These are phyloP conservation scores for Avena eriantha DNA, from an alignment of 176 grass and related monocot species.

Conservation along the genomic window DNA sequence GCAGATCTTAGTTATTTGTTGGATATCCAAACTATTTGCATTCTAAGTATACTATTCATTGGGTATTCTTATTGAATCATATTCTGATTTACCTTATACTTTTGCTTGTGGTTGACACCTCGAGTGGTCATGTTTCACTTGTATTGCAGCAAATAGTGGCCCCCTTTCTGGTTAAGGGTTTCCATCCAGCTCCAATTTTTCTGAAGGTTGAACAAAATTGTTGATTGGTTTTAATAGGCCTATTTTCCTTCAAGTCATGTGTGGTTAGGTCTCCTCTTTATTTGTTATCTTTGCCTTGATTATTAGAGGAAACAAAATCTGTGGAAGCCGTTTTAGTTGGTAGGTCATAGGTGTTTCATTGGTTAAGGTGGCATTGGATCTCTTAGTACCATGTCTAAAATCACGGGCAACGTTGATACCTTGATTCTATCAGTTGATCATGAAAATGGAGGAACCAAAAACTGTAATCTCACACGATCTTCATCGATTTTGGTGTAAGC, in stretches of 20 bases:
- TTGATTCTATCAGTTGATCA: constrained; percentile 21
- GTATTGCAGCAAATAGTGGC: not conserved
- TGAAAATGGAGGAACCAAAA: not conserved
- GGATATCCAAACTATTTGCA: constrained; percentile 13
- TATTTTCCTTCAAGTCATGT: constrained; percentile 26
- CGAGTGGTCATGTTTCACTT: not conserved
- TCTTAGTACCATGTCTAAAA: not conserved
- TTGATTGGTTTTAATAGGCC: constrained; percentile 11
- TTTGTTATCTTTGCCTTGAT: constrained; percentile 15
- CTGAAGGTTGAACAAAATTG: constrained; percentile 1
- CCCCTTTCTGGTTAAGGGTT: not conserved
- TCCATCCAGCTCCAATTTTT: not conserved
- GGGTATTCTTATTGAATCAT: not conserved
- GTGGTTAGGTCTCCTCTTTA: not conserved
- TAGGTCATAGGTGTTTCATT: constrained; percentile 1
- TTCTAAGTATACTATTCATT: constrained; percentile 11
- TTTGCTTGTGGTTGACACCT: not conserved
- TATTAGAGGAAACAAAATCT: constrained; percentile 8
- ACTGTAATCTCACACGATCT: constrained; percentile 21
- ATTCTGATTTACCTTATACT: not conserved
- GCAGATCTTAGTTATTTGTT: constrained; percentile 21
- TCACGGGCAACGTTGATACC: not conserved
- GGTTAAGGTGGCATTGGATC: constrained; percentile 1
- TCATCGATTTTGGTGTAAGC: constrained; percentile 30
- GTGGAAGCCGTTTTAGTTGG: constrained; percentile 33